Percentiles rank a stretch among this genome's conserved stretches.
These are phyloP conservation scores for Trametopsis cervina DNA, from an alignment of 768 basidiomycete species.

Conservation along the genomic window DNA sequence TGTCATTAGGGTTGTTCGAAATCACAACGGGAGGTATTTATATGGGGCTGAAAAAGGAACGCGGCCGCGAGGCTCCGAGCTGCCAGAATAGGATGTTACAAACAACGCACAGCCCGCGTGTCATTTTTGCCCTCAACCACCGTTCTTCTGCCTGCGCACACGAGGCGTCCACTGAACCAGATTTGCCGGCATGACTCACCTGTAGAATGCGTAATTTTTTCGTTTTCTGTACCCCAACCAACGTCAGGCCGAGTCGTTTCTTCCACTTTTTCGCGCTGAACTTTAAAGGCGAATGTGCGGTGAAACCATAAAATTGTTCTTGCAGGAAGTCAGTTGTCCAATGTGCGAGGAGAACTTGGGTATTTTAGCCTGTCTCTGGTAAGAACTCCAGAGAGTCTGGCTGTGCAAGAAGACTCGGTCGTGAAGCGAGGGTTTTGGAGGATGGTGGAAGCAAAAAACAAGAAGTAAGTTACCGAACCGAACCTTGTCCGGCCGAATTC, in stretches of 20 bases:
- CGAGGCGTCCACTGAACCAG: constrained; percentile 7
- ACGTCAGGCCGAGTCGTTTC: constrained; percentile 18
- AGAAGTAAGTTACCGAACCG: not conserved
- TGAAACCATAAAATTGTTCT: constrained; percentile 22
- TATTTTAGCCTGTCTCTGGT: constrained; percentile 8
- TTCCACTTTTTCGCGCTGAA: constrained; percentile 18
- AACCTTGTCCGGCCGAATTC: not conserved
- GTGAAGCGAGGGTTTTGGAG: constrained; percentile 5
- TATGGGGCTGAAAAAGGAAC: constrained; percentile 17
- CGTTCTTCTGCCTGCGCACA: constrained; percentile 8
- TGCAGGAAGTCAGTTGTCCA: constrained; percentile 9
- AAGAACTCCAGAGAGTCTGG: constrained; percentile 12
- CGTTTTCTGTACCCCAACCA: constrained; percentile 13
- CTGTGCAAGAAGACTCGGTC: constrained; percentile 17
- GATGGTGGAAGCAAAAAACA: constrained; percentile 6
- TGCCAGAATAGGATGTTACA: constrained; percentile 11
- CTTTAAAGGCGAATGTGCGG: constrained; percentile 19
- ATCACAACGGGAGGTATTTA: constrained; percentile 22
- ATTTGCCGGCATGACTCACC: constrained; percentile 13
- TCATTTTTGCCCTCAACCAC: constrained; percentile 16
- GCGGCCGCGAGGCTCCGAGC: constrained; percentile 12
- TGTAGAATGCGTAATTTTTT: constrained; percentile 11
- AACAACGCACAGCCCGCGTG: constrained; percentile 13
- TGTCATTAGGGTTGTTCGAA: constrained; percentile 22
- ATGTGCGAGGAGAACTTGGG: not conserved